phyloP scores from a whole-genome alignment of 2,329 filamentous ascomycete genomes.

The Trichoderma atrobrunneum region DNA sequence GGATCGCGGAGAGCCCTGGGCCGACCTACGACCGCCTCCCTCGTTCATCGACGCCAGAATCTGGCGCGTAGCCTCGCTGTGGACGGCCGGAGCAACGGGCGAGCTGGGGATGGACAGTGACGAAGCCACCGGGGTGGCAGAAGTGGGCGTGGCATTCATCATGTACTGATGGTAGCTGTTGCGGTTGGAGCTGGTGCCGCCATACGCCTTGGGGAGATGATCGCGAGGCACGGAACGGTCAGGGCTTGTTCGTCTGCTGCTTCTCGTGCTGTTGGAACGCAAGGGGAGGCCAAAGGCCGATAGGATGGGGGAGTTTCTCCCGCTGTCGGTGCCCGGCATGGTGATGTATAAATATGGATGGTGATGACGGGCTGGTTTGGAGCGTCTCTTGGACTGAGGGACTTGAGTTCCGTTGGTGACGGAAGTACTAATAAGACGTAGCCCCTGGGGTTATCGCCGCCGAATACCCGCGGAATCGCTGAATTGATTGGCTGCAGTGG shows the following conservation, averaged over 20 bases:
- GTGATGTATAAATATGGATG: constrained; percentile 23
- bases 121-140: constrained; percentile 15
- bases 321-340: constrained; percentile 24
- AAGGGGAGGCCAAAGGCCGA: constrained; percentile 36
- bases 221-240: constrained; percentile 21
- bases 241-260: constrained; percentile 19
- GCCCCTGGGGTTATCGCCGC: background rate
- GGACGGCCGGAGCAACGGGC: constrained; percentile 2
- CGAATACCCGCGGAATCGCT: background rate
- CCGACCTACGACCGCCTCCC: constrained; percentile 31
- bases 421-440: background rate
- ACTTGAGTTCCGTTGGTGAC: background rate
- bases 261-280: constrained; percentile 27
- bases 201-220: constrained; percentile 17
- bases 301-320: constrained; percentile 27
- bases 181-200: constrained; percentile 14
- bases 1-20: constrained; percentile 25
- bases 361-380: background rate
- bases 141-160: constrained; percentile 1
- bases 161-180: constrained; percentile 8
- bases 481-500: background rate
- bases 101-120: constrained; percentile 11
- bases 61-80: constrained; percentile 25
- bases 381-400: background rate
- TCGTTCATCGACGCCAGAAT: constrained; percentile 33